phyloP scores from a whole-genome alignment of 768 basidiomycete genomes.

The Mycena leptocephala region DNA sequence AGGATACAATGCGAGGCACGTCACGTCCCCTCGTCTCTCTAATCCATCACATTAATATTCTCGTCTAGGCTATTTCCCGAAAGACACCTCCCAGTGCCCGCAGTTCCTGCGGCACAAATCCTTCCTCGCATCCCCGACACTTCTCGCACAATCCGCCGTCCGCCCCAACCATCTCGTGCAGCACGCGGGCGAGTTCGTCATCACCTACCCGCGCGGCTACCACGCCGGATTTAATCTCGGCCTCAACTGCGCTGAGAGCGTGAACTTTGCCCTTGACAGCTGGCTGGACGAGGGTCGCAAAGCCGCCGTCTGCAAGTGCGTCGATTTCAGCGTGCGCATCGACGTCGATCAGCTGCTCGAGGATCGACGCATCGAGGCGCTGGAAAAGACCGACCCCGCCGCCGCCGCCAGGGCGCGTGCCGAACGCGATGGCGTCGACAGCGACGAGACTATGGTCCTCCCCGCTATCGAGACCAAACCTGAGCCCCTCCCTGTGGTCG shows the following conservation, averaged over 20 bases:
- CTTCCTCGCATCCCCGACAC: constrained; percentile 91
- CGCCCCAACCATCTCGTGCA: constrained; percentile 92
- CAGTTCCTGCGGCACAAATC: constrained; percentile 98
- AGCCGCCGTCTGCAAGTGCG: constrained; percentile 84
- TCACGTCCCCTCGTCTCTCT: constrained; percentile 11
- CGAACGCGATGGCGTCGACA: constrained; percentile 25
- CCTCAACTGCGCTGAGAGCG: constrained; percentile 96
- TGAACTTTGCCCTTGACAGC: constrained; percentile 96
- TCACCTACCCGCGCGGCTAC: constrained; percentile 95
- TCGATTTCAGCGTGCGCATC: constrained; percentile 91
- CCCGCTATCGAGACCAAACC: neutral
- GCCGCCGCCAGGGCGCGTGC: constrained; percentile 32
- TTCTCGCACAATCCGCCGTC: constrained; percentile 85
- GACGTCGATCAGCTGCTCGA: constrained; percentile 90
- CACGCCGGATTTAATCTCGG: constrained; percentile 98
- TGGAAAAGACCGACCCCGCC: constrained; percentile 28
- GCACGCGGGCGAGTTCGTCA: constrained; percentile 93
- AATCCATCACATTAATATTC: neutral
- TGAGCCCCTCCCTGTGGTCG: too few relatives aligned
- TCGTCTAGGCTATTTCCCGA: constrained; percentile 86
- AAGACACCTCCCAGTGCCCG: constrained; percentile 86
- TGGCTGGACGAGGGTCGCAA: constrained; percentile 93
- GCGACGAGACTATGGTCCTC: neutral
- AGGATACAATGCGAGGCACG: constrained; percentile 90
- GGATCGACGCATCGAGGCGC: constrained; percentile 71